phyloP scores from a whole-genome alignment of 139 green algal species.

The Dunaliella primolecta region DNA sequence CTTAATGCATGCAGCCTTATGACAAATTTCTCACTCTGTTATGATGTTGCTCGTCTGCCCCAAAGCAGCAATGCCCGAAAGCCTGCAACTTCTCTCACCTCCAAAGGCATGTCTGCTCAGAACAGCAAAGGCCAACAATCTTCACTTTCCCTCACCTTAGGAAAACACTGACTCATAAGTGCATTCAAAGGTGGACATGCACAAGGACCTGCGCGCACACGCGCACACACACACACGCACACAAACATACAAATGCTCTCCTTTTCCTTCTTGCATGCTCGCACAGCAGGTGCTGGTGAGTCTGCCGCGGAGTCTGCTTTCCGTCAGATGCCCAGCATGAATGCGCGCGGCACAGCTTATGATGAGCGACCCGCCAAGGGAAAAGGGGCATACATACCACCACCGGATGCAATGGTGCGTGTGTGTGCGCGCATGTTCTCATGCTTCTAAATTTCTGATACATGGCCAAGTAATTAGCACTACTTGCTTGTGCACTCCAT shows the following conservation, averaged over 20 bases:
- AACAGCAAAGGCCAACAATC: too few species aligned
- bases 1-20: too few species aligned
- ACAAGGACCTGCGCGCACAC: background rate
- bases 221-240: background rate
- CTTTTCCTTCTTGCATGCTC: too few species aligned
- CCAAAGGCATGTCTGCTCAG: too few species aligned
- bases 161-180: background rate
- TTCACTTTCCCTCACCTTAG: too few species aligned
- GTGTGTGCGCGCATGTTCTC: background rate
- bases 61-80: too few species aligned
- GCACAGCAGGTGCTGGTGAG: background rate
- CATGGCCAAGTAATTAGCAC: too few species aligned
- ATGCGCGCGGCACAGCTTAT: conserved; percentile 51
- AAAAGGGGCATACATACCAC: conserved; percentile 44
- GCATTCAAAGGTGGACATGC: too few species aligned
- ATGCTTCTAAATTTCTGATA: background rate
- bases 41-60: too few species aligned
- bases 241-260: background rate
- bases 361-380: conserved; percentile 72
- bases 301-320: background rate
- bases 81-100: too few species aligned
- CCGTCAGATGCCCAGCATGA: background rate
- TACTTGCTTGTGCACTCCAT: too few species aligned
- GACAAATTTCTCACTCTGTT: too few species aligned
- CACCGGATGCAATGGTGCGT: background rate